phyloP scores from a whole-genome alignment of 2,329 filamentous ascomycete genomes.

The Coniochaeta sp. region DNA sequence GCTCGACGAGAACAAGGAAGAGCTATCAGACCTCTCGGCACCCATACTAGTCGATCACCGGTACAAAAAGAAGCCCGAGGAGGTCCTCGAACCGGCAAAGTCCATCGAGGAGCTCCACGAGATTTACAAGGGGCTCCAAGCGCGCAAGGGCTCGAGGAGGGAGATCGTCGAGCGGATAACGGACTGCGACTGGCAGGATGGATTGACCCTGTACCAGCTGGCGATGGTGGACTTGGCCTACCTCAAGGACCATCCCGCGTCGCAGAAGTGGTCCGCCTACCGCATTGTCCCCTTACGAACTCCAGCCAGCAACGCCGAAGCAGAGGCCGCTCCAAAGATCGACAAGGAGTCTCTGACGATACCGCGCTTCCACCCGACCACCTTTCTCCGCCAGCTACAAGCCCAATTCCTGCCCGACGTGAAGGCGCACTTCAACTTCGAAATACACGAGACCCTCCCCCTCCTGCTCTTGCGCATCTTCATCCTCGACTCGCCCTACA shows the following conservation, averaged over 20 bases:
- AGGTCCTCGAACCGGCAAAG: conserved; percentile 61
- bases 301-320: conserved; percentile 27
- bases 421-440: conserved; percentile 78
- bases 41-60: conserved; percentile 51
- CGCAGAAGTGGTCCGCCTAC: conserved; percentile 58
- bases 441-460: conserved; percentile 61
- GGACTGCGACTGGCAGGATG: conserved; percentile 63
- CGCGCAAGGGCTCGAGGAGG: conserved; percentile 52
- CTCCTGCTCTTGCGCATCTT: conserved; percentile 72
- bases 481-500: conserved; percentile 75
- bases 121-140: conserved; percentile 54
- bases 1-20: conserved; percentile 61
- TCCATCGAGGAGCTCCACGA: conserved; percentile 61
- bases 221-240: conserved; percentile 64
- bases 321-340: conserved; percentile 31
- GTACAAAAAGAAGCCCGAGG: conserved; percentile 47
- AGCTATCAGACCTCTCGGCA: conserved; percentile 47
- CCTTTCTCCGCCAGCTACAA: conserved; percentile 72
- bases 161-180: conserved; percentile 58
- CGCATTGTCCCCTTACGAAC: conserved; percentile 47
- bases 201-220: conserved; percentile 58
- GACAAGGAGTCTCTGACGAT: conserved; percentile 42
- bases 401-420: conserved; percentile 68
- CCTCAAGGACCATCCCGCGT: conserved; percentile 57
- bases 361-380: conserved; percentile 73